phyloP scores from a whole-genome alignment of 1,139 yeast genomes.

The Candida sojae region DNA sequence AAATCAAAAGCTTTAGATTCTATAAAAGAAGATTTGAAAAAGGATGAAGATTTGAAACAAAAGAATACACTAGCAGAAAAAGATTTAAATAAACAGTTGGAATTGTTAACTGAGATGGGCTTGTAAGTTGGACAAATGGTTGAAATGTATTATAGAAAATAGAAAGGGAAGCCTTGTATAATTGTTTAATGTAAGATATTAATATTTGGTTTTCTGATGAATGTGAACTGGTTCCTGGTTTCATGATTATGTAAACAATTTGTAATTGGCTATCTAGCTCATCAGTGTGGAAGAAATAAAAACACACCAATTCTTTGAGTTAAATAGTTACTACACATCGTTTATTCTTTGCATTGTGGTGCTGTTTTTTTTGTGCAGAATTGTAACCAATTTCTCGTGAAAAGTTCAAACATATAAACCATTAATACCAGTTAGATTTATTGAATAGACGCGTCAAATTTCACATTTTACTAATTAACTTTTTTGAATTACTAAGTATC shows the following conservation, averaged over 20 bases:
- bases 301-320: no score
- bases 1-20: slow-evolving; percentile 32
- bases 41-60: slow-evolving; percentile 37
- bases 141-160: neutral
- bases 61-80: slow-evolving; percentile 47
- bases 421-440: no score
- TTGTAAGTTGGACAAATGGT: slow-evolving; percentile 19
- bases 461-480: no score
- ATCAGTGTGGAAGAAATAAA: no score
- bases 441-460: no score
- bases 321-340: no score
- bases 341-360: no score
- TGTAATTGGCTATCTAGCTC: neutral
- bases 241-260: neutral
- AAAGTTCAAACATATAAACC: neutral
- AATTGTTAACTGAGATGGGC: slow-evolving; percentile 55
- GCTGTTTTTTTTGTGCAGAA: neutral
- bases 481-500: neutral
- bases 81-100: slow-evolving; percentile 59
- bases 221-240: neutral
- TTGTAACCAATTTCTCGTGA: neutral
- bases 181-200: neutral
- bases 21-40: slow-evolving; percentile 43
- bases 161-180: neutral
- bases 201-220: neutral